phyloP scores from a whole-genome alignment of 2,329 filamentous ascomycete species.

The Epichloe coenophiala region DNA sequence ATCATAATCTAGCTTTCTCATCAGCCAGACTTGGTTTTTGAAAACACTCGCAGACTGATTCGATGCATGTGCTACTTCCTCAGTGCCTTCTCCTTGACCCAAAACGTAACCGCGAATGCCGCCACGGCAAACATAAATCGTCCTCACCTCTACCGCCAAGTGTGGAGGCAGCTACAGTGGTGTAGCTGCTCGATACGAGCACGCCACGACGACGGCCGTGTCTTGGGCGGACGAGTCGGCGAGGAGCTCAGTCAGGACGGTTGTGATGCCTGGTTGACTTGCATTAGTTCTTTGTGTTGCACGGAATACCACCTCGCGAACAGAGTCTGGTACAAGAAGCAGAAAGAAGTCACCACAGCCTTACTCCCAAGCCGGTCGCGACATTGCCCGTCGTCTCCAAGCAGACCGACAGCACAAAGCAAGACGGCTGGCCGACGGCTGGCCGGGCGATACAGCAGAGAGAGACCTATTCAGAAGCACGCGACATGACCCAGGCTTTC shows the following conservation, averaged over 20 bases:
- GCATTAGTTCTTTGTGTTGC: too few species aligned
- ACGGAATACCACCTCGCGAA: too few species aligned
- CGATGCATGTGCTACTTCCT: conserved; percentile 15
- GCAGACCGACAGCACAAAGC: too few species aligned
- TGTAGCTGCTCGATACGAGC: conserved; percentile 53
- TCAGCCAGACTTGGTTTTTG: too few species aligned
- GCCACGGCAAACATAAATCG: conserved; percentile 42
- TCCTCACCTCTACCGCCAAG: conserved; percentile 44
- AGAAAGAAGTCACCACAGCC: conserved; percentile 19
- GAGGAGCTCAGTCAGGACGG: conserved; percentile 57
- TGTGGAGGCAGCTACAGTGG: conserved; percentile 39
- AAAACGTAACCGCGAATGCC: conserved; percentile 29
- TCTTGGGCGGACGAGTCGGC: conserved; percentile 55
- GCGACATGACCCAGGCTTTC: too few species aligned
- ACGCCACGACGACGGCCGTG: conserved; percentile 60
- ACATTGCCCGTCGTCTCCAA: conserved; percentile 32
- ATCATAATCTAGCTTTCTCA: background rate
- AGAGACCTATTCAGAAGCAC: too few species aligned
- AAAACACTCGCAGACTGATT: too few species aligned
- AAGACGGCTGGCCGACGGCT: too few species aligned
- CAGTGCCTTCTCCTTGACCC: conserved; percentile 44
- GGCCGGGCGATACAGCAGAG: too few species aligned
- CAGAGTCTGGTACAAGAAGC: background rate
- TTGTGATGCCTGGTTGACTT: conserved; percentile 44
- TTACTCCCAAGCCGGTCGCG: conserved; percentile 27